Base-by-base conservation (phyloP, 2,329 filamentous ascomycete species). In the Penicillium sp. region DNA sequence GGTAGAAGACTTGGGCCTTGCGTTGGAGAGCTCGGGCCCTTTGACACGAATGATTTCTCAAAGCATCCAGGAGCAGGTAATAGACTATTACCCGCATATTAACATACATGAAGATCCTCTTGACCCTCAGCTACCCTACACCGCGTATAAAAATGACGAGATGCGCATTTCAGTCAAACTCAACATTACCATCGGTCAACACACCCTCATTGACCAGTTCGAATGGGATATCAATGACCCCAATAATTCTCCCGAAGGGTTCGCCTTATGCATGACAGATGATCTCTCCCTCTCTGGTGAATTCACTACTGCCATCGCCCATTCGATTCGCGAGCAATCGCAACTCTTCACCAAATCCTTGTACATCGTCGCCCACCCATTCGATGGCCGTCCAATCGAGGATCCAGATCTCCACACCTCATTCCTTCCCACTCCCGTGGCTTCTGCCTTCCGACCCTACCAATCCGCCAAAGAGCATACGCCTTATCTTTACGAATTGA, bases 141-240 rank as follows among this genome's bases (percentile, higher is more conserved):
- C 83, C 36, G 92, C 94, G 7, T 96, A 97, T 78, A 97, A 97
- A 75, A 96, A 99, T 69, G 94, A 99, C 70, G 94, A 99, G 77
- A 97, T 99, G 93, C 88, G 94, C 47, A 89, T 99, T 63, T 78
- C 96, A 40, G 85, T 99, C 74, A 97, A 97, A 74, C 81, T 99
- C 47, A 97, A 97, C 74, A 96, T 99, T 67, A 97, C 94, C 7
- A 97, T 99, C 68, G 94, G 93, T 38, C 88, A 90, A 60, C 90
- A 96, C 68, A 97, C 92, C 0, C 80, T 99, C 26, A 88, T 97
- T 34, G 94, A 99, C 67, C 94, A 97, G 70, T 97, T 99, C 58
- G 94, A 99, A 74, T 99, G 94, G 94, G 94, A 99, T 65, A 91
- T 97, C 70, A 97, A 97, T 74, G 95, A 96, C 70, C 89, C 92